Evolutionary conservation across 2,329 filamentous ascomycete genomes (phyloP), one percentile per base, ranked within the genome.

Genomic region (Ceratocystis eucalypticola): DNA sequence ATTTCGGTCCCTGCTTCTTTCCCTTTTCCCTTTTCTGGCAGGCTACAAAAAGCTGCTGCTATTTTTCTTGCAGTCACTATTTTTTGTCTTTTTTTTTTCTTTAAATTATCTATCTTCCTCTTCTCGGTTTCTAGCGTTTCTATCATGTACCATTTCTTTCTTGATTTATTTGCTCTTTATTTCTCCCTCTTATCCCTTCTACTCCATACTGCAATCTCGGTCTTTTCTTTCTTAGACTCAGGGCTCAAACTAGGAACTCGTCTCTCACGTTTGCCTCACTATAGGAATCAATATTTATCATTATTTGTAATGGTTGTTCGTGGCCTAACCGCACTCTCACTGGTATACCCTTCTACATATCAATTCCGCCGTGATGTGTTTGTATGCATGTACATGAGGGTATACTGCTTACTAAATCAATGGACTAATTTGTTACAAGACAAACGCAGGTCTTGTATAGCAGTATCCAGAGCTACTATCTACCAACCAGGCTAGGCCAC

Each of bases 31-130:
- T 22, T 5, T 33, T 37, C 33, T 59, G 17, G 53, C 53, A 57
- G 53, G 53, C 53, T 57, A 17, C 25, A 57, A 57, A 53, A 45
- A 44, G 41, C 46, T 57, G 22, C 15, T 46, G 22, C 45, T 25
- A 7, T 33, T n/a, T 53, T 50, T 7, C 48, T 62, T 61, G 53
- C 57, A 67, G 68, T 61, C 30, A 63, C 64, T 63, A 66, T 69
- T 57, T 67, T 61, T n/a, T 65, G 69, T 65, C 22, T 50, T 37
- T 59, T 64, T 61, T 64, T 65, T 65, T 66, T 69, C 22, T 25
- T 25, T 25, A 69, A 68, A 67, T 33, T 50, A 25, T 61, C 62
- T 53, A 64, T 61, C 65, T 65, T 66, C 65, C 66, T 65, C 28
- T 66, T 61, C 46, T 66, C 45, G 67, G 45, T 65, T 59, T 55